Evolutionary conservation across 345 rosid genomes (phyloP).

Genomic region (Eucalyptus erythrocorys): DNA sequence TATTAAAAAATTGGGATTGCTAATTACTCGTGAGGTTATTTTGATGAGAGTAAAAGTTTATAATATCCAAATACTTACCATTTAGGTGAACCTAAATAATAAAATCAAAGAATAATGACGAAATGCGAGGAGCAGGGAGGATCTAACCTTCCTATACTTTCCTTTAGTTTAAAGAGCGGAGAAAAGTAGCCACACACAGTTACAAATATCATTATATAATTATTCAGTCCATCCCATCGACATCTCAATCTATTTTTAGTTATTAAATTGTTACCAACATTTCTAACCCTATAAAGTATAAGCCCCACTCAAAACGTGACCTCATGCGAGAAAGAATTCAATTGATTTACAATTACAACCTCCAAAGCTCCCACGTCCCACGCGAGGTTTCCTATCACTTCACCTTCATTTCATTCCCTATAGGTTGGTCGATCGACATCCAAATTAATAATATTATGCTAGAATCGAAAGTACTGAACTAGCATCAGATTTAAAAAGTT

Average conservation of each 20-base stretch:
- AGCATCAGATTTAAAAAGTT: fast-evolving
- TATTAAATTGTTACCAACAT: not conserved
- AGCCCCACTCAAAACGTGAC: no score
- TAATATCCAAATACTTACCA: not conserved
- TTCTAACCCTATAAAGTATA: no score
- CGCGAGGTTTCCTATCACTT: fast-evolving
- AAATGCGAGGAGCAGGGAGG: not conserved
- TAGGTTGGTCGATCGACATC: fast-evolving
- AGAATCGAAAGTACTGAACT: fast-evolving
- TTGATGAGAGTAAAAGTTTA: not conserved
- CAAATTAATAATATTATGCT: fast-evolving
- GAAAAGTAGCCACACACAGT: no score
- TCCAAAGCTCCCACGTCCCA: no score
- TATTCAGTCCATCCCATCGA: not conserved
- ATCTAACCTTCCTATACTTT: not conserved
- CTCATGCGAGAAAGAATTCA: no score
- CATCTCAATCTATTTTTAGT: not conserved
- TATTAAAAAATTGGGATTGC: not conserved
- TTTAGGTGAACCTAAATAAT: not conserved
- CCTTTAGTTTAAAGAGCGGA: not conserved
- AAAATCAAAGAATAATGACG: not conserved
- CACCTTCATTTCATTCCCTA: fast-evolving
- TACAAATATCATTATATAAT: not conserved
- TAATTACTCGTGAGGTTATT: not conserved
- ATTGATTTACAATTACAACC: no score